phyloP scores from a whole-genome alignment of 305 asterid genomes.

The Solanum chacoense region DNA sequence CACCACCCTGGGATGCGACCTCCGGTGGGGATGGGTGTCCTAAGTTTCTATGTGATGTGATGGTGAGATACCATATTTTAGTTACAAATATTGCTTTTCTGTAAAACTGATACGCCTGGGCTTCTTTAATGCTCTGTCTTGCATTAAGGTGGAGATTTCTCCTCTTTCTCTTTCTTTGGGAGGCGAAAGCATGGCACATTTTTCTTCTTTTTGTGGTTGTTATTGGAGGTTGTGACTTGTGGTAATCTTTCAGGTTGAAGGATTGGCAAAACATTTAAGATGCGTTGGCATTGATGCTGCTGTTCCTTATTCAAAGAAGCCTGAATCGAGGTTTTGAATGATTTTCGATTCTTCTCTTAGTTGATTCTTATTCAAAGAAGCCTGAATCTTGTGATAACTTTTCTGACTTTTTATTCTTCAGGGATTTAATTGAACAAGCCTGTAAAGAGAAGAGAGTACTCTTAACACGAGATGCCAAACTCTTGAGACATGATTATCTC shows the following conservation, averaged over 20 bases:
- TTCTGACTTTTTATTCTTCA: conserved; percentile 8
- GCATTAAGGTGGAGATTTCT: not conserved
- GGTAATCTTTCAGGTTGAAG: conserved; percentile 54
- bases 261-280: conserved; percentile 88
- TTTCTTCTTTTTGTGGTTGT: not conserved
- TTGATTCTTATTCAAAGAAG: no score
- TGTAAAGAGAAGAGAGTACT: conserved; percentile 70
- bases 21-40: conserved; percentile 79
- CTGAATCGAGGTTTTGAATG: conserved; percentile 52
- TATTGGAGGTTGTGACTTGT: not conserved
- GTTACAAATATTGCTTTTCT: not conserved
- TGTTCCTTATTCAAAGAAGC: conserved; percentile 62
- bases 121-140: not conserved
- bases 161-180: not conserved
- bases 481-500: conserved; percentile 68
- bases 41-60: conserved; percentile 86
- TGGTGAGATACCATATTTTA: conserved; percentile 37
- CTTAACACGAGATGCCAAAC: conserved; percentile 83
- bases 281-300: conserved; percentile 97
- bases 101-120: not conserved
- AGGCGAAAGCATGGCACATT: not conserved
- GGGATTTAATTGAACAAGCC: conserved; percentile 79
- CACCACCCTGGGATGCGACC: conserved; percentile 76
- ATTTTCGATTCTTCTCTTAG: not conserved
- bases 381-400: not conserved